Percentiles rank a stretch among this genome's conserved stretches.
phyloP scores from a whole-genome alignment of 139 green algal species.

The Bryopsis sp. region DNA sequence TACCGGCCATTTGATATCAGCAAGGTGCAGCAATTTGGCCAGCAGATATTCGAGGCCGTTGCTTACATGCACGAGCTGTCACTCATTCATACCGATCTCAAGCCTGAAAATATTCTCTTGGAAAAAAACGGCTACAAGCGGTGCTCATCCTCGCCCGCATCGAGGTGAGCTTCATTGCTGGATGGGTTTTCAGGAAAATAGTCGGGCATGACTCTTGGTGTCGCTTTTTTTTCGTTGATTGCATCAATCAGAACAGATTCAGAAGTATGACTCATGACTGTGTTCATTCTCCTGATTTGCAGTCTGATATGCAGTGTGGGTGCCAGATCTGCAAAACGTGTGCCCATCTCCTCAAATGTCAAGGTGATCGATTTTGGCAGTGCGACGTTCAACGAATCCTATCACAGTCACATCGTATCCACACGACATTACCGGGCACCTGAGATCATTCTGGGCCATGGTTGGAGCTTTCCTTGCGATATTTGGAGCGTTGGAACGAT shows the following conservation, averaged over 20 bases:
- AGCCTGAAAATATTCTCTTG: conserved; percentile 12
- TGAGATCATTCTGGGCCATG: conserved; percentile 89
- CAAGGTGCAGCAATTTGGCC: conserved; percentile 66
- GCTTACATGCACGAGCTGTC: conserved; percentile 18
- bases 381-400: conserved; percentile 86
- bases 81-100: conserved; percentile 12
- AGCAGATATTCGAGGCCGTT: conserved; percentile 63
- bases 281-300: no score
- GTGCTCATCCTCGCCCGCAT: no score
- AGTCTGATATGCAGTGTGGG: no score
- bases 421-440: conserved; percentile 95
- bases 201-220: no score
- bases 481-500: conserved; percentile 96
- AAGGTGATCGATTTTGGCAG: conserved; percentile 96
- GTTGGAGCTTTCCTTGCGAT: conserved; percentile 89
- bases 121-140: conserved; percentile 25
- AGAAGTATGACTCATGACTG: no score
- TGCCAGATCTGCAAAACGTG: background rate
- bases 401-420: conserved; percentile 75
- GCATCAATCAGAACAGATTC: background rate
- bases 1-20: conserved; percentile 83
- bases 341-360: conserved; percentile 44
- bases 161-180: no score
- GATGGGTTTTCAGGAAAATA: no score
- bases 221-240: no score